A percentile compares a stretch with the other conserved stretches of the same genome.
These are phyloP conservation scores for Astrothelium subdiscretum DNA, from an alignment of 495 filamentous ascomycete genomes.

Conservation along the genomic window DNA sequence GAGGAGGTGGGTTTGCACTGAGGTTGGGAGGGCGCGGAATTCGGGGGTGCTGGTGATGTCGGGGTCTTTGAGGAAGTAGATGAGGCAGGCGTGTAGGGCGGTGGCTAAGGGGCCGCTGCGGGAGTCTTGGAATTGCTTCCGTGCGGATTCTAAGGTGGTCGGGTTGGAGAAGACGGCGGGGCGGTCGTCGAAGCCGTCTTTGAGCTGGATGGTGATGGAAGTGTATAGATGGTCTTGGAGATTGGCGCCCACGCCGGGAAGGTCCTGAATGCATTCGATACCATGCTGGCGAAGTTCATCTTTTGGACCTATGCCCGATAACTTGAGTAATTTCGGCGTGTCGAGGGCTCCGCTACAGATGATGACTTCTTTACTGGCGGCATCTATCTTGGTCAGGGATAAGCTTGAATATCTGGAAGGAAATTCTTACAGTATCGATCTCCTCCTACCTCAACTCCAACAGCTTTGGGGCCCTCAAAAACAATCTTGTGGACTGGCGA, in stretches of 20 bases:
- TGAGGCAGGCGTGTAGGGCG: constrained; percentile 15
- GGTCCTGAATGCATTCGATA: constrained; percentile 40
- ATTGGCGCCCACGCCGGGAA: constrained; percentile 44
- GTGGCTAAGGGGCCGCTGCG: background rate
- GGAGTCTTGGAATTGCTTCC: background rate
- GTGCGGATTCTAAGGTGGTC: background rate
- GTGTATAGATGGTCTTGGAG: constrained; percentile 40
- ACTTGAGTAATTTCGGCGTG: constrained; percentile 49
- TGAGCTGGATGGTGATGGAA: constrained; percentile 18
- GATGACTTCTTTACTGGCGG: constrained; percentile 45
- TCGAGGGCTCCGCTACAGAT: constrained; percentile 47
- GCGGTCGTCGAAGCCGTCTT: constrained; percentile 21
- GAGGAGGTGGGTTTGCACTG: constrained; percentile 21
- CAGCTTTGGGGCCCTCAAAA: constrained; percentile 38
- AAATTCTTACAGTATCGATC: constrained; percentile 21
- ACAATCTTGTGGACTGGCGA: constrained; percentile 39
- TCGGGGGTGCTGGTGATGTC: constrained; percentile 27
- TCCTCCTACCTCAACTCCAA: constrained; percentile 37
- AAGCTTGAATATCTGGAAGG: background rate
- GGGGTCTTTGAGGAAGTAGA: constrained; percentile 45
- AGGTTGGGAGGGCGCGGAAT: constrained; percentile 33
- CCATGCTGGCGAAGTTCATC: constrained; percentile 38
- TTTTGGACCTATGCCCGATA: constrained; percentile 50
- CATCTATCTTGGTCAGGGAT: constrained; percentile 16
- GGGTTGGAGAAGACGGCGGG: constrained; percentile 25